Evolutionary conservation across 164 flowering plant species (phyloP).

Genomic region (Umbellularia californica): DNA sequence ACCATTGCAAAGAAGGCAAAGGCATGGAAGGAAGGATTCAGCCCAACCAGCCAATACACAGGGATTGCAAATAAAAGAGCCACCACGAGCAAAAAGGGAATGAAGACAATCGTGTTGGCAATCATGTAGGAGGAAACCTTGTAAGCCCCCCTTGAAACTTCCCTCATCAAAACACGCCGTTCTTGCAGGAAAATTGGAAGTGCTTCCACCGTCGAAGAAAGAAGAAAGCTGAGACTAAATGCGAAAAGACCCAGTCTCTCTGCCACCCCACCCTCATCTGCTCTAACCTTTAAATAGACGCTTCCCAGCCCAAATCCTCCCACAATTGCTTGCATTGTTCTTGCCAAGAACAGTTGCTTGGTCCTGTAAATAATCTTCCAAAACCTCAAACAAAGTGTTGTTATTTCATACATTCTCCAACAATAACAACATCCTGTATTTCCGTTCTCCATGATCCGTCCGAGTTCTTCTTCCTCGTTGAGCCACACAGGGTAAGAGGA

Average conservation of each 20-base stretch:
- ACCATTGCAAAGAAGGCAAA: constrained; percentile 61
- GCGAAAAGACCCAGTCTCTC: constrained; percentile 88
- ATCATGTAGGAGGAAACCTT: constrained; percentile 81
- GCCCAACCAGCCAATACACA: constrained; percentile 85
- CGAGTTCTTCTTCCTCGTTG: constrained; percentile 13
- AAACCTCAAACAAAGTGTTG: constrained; percentile 56
- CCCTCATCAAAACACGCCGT: constrained; percentile 75
- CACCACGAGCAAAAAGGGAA: constrained; percentile 71
- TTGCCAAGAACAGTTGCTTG: constrained; percentile 77
- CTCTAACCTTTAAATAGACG: constrained; percentile 56
- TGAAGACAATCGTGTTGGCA: constrained; percentile 76
- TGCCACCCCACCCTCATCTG: constrained; percentile 62
- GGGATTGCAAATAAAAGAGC: constrained; percentile 71
- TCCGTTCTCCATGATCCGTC: background rate
- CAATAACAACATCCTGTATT: constrained; percentile 2
- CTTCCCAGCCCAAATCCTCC: constrained; percentile 85
- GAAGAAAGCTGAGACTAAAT: constrained; percentile 85
- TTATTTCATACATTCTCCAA: constrained; percentile 41
- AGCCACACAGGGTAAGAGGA: constrained; percentile 25
- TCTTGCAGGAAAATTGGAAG: constrained; percentile 93
- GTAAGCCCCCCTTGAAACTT: constrained; percentile 80
- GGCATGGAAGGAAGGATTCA: constrained; percentile 66
- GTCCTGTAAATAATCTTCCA: constrained; percentile 86
- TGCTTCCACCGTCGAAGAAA: constrained; percentile 91
- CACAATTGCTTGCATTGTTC: constrained; percentile 86